phyloP scores from a whole-genome alignment of 1,284 basidiomycete genomes.

The Marasmius sp. region DNA sequence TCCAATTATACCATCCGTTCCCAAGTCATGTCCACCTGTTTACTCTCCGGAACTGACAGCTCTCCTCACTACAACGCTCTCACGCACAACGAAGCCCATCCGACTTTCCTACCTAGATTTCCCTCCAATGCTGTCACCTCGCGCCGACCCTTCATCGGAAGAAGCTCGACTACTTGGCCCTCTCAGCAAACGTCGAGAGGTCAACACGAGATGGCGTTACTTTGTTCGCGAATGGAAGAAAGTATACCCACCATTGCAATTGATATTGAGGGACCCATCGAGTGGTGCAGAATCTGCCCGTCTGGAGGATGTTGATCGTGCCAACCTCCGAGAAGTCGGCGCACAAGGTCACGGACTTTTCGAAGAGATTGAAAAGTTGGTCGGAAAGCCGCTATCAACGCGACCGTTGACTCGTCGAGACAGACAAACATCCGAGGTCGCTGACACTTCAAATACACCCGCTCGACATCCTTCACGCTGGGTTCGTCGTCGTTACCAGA shows the following conservation, averaged over 20 bases:
- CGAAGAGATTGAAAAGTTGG: conserved; percentile 48
- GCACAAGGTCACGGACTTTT: conserved; percentile 46
- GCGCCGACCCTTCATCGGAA: conserved; percentile 56
- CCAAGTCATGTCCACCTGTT: conserved; percentile 58
- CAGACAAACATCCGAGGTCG: conserved; percentile 10
- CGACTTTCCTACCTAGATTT: conserved; percentile 40
- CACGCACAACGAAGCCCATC: conserved; percentile 42
- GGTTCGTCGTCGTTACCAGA: conserved; percentile 65
- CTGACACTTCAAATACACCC: neutral
- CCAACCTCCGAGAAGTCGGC: conserved; percentile 35
- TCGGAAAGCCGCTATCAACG: conserved; percentile 30
- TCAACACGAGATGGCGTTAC: conserved; percentile 71
- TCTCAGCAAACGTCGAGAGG: conserved; percentile 68
- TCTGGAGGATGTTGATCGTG: conserved; percentile 16
- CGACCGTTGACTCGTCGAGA: conserved; percentile 32
- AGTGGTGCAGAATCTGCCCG: conserved; percentile 7
- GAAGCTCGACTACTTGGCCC: conserved; percentile 62
- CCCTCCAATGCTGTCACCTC: conserved; percentile 57
- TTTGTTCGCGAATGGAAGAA: conserved; percentile 57
- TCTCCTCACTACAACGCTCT: conserved; percentile 53
- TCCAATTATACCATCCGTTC: conserved; percentile 49
- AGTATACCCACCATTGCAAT: conserved; percentile 57
- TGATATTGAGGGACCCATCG: conserved; percentile 27
- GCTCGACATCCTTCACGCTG: conserved; percentile 50
- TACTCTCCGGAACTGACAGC: conserved; percentile 62